A percentile compares a stretch with the other conserved stretches of the same genome.
Conservation (phyloP, 176 grass and related monocot species). For the Cocos nucifera region DNA sequence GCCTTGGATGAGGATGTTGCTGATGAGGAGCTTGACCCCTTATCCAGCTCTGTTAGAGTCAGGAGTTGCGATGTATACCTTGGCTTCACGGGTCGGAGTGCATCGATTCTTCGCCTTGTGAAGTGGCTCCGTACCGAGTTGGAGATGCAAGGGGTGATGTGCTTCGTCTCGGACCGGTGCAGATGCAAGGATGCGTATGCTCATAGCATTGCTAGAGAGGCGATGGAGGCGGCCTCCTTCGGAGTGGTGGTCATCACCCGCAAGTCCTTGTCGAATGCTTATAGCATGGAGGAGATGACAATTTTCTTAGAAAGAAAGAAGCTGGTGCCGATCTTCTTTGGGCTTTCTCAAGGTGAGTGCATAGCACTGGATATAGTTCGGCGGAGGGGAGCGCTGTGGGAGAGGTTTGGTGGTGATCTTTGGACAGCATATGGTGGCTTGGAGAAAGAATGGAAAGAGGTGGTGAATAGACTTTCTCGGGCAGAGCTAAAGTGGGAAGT, state of each 20-base stretch:
- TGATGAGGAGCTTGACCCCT: no score
- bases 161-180: conserved; percentile 22
- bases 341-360: conserved; percentile 23
- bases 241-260: conserved; percentile 35
- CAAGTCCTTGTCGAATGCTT: conserved; percentile 26
- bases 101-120: conserved; percentile 13
- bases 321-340: conserved; percentile 40
- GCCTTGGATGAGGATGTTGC: no score
- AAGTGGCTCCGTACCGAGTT: conserved; percentile 54
- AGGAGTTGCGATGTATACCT: conserved; percentile 46
- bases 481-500: conserved; percentile 21
- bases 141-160: conserved; percentile 37
- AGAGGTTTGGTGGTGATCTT: conserved; percentile 23
- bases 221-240: conserved; percentile 25
- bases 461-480: conserved; percentile 17
- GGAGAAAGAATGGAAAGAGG: conserved; percentile 32
- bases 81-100: conserved; percentile 10
- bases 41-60: neutral
- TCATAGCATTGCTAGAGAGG: conserved; percentile 6
- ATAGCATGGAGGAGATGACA: conserved; percentile 43
- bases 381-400: conserved; percentile 39
- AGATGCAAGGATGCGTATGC: conserved; percentile 18
- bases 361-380: conserved; percentile 18
- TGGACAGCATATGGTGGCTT: conserved; percentile 30
- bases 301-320: conserved; percentile 23